Conservation (phyloP, 2,329 filamentous ascomycete species). For the Falciphora oryzae region DNA sequence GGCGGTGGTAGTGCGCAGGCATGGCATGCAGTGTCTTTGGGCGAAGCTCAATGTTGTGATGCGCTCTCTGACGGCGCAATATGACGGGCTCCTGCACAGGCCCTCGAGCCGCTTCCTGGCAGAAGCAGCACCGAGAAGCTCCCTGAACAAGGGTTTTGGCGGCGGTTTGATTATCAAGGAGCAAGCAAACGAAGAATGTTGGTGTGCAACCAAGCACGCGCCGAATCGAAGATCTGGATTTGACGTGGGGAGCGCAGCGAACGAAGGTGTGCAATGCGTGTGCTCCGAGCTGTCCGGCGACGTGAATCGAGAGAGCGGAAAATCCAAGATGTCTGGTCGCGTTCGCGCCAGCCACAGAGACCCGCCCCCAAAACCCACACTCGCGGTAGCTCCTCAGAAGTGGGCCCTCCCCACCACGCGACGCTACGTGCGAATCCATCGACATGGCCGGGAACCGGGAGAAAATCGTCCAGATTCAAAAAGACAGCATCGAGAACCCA, state of each 20-base stretch:
- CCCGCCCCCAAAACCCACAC: constrained; percentile 1
- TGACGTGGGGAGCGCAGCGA: neutral
- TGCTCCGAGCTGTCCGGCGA: neutral
- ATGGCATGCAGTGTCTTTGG: neutral
- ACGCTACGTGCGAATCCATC: neutral
- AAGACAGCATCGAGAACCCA: too few relatives aligned
- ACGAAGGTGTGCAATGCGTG: neutral
- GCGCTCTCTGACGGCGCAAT: neutral
- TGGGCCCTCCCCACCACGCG: neutral
- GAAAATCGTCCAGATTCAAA: neutral
- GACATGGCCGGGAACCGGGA: neutral
- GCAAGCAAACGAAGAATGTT: neutral
- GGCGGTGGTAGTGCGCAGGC: neutral
- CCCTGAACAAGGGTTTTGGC: neutral
- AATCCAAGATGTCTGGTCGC: constrained; percentile 2
- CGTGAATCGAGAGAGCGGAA: constrained; percentile 5
- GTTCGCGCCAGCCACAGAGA: constrained; percentile 3
- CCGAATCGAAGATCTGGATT: neutral
- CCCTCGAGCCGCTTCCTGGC: neutral
- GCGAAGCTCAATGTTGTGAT: neutral
- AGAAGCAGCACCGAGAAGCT: neutral
- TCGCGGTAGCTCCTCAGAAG: too few relatives aligned
- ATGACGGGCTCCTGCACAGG: neutral
- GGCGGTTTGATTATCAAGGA: neutral
- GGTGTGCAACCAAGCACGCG: neutral